phyloP scores from a whole-genome alignment of 2,329 filamentous ascomycete species.

The Tolypocladium pustulatum region DNA sequence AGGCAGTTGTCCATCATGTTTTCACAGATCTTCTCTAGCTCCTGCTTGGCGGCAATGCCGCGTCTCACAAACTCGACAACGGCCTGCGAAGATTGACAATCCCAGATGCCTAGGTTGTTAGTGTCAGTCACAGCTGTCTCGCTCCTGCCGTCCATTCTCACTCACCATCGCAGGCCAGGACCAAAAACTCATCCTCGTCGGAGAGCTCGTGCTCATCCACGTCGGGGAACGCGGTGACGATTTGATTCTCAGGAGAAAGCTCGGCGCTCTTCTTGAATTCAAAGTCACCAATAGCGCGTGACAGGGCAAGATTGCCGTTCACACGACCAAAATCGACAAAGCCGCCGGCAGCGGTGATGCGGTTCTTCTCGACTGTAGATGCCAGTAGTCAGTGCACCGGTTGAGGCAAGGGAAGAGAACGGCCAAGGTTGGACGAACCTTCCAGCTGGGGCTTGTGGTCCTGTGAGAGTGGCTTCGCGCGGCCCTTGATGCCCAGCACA shows the following conservation, averaged over 20 bases:
- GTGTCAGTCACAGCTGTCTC: background rate
- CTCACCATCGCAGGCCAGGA: constrained; percentile 86
- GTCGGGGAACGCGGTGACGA: constrained; percentile 93
- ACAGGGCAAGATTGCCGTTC: constrained; percentile 94
- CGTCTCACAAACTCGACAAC: constrained; percentile 94
- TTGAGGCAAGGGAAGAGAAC: background rate
- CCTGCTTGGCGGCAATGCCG: constrained; percentile 93
- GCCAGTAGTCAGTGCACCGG: constrained; percentile 7
- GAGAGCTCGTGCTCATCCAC: constrained; percentile 83
- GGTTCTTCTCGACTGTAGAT: constrained; percentile 73
- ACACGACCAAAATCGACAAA: constrained; percentile 98
- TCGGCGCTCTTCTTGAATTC: constrained; percentile 99
- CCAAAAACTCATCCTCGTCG: constrained; percentile 90
- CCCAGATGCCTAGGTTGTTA: constrained; percentile 74
- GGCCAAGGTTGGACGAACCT: constrained; percentile 43
- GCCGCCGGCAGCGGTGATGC: constrained; percentile 89
- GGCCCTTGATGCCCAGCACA: constrained; percentile 90
- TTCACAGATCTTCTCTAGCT: constrained; percentile 89
- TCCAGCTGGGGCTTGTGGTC: constrained; percentile 99
- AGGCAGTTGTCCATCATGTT: constrained; percentile 99
- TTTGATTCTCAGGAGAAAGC: constrained; percentile 94
- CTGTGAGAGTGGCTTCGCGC: constrained; percentile 95
- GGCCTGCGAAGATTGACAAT: constrained; percentile 96
- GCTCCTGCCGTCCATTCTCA: constrained; percentile 5
- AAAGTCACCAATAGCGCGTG: constrained; percentile 95